Percentiles rank a stretch among this genome's conserved stretches.
phyloP scores from a whole-genome alignment of 805 yeast species.

The Diddensiella santjacobensis region DNA sequence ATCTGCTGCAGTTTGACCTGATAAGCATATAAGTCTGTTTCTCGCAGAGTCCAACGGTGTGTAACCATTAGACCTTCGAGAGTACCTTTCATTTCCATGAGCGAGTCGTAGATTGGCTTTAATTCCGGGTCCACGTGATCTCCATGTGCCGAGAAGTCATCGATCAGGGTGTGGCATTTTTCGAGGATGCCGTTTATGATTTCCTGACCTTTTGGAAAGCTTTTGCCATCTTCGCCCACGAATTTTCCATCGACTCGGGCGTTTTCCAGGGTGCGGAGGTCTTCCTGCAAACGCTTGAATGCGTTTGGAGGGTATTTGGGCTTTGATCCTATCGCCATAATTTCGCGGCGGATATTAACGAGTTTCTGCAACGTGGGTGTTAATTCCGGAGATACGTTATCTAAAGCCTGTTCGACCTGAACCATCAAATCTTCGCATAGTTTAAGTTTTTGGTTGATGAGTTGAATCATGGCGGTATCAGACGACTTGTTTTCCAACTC shows the following conservation, averaged over 20 bases:
- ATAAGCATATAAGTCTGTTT: conserved; percentile 85
- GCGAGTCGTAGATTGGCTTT: conserved; percentile 56
- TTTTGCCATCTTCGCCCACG: conserved; percentile 27
- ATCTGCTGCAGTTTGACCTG: conserved; percentile 70
- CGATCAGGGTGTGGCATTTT: conserved; percentile 72
- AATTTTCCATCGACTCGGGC: conserved; percentile 58
- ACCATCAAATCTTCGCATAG: conserved; percentile 58
- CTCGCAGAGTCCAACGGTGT: conserved; percentile 95
- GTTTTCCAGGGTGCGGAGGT: conserved; percentile 43
- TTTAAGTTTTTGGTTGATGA: conserved; percentile 62
- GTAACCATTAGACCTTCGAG: conserved; percentile 84
- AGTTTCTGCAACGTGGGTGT: conserved; percentile 54
- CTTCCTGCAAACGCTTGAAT: conserved; percentile 36
- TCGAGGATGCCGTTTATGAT: conserved; percentile 49
- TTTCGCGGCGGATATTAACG: conserved; percentile 57
- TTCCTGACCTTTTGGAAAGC: conserved; percentile 28
- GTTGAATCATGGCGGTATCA: conserved; percentile 47
- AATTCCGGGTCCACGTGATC: conserved; percentile 45
- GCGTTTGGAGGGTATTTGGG: conserved; percentile 33
- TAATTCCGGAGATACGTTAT: conserved; percentile 49
- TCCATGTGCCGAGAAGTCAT: conserved; percentile 56
- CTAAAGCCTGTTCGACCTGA: conserved; percentile 53
- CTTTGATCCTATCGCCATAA: conserved; percentile 50
- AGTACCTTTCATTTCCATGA: conserved; percentile 63
- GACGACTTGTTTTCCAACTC: conserved; percentile 37